phyloP scores from a whole-genome alignment of 176 grass and related monocot species.

The Lolium perenne region DNA sequence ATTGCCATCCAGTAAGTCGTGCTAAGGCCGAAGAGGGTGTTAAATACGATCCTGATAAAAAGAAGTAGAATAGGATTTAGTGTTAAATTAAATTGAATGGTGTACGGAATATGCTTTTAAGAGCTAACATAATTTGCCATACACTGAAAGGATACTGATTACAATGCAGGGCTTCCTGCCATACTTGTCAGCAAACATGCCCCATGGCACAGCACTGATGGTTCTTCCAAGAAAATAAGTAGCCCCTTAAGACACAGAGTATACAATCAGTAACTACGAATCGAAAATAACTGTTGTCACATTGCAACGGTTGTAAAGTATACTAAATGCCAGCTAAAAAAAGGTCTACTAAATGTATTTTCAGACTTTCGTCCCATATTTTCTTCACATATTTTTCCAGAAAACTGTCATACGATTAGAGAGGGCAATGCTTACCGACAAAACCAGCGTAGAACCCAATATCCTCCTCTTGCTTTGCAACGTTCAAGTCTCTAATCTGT shows the following conservation, averaged over 20 bases:
- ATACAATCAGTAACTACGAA: neutral
- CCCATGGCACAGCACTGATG: constrained; percentile 71
- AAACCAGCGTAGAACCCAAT: constrained; percentile 85
- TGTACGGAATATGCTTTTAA: neutral
- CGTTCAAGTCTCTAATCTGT: constrained; percentile 74
- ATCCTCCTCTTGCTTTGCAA: constrained; percentile 71
- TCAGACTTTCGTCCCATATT: neutral
- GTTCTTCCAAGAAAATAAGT: constrained; percentile 70
- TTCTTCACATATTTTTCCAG: constrained; percentile 5
- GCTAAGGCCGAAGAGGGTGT: constrained; percentile 77
- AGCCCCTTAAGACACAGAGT: constrained; percentile 52
- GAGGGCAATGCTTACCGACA: constrained; percentile 52
- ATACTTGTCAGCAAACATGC: constrained; percentile 77
- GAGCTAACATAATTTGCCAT: constrained; percentile 18
- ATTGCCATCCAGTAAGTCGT: constrained; percentile 77
- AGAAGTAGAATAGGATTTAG: neutral
- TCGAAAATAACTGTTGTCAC: neutral
- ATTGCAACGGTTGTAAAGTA: neutral
- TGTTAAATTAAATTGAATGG: neutral
- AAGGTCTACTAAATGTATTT: neutral
- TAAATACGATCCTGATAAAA: constrained; percentile 68
- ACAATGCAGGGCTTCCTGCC: constrained; percentile 73
- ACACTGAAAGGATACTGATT: constrained; percentile 73
- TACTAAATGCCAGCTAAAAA: neutral
- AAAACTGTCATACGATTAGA: constrained; percentile 1